Evolutionary conservation across 768 basidiomycete genomes (phyloP).

Genomic region (Boletus sp.): DNA sequence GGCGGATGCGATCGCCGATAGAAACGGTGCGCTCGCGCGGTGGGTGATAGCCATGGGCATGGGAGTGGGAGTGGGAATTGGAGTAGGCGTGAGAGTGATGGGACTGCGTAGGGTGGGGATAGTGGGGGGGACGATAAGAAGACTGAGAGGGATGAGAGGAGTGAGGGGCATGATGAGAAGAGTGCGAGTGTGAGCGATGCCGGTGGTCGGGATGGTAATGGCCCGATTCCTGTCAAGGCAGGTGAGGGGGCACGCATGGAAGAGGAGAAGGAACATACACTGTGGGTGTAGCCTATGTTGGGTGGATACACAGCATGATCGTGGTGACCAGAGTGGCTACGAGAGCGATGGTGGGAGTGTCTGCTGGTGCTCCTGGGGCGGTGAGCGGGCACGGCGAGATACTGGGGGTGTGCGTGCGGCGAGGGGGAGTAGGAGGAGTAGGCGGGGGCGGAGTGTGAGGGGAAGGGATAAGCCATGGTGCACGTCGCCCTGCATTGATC

Average conservation of each 20-base stretch:
- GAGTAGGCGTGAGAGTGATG: conserved; percentile 6
- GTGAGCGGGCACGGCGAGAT: conserved; percentile 4
- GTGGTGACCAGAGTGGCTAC: conserved; percentile 1
- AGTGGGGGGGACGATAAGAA: conserved; percentile 13
- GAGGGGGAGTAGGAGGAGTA: not conserved
- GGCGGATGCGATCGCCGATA: conserved; percentile 37
- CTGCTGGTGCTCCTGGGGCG: conserved; percentile 17
- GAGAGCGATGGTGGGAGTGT: conserved; percentile 12
- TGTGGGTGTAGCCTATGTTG: conserved; percentile 7
- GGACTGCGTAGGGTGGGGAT: conserved; percentile 5
- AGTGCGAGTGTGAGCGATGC: conserved; percentile 12
- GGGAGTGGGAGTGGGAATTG: conserved; percentile 13
- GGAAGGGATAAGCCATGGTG: conserved; percentile 26
- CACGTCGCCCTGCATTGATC: rapidly evolving
- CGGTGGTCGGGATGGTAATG: conserved; percentile 17
- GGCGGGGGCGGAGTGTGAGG: conserved; percentile 7
- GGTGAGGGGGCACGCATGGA: not conserved
- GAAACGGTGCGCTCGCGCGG: conserved; percentile 20
- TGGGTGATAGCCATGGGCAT: conserved; percentile 14
- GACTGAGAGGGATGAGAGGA: conserved; percentile 23
- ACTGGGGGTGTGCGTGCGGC: not conserved
- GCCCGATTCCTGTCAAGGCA: conserved; percentile 13
- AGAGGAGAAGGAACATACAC: conserved; percentile 9
- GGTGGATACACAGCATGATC: not conserved
- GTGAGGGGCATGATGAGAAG: conserved; percentile 16